These are phyloP conservation scores for Extremus antarcticus DNA, from an alignment of 495 filamentous ascomycete genomes.

Conservation along the genomic window DNA sequence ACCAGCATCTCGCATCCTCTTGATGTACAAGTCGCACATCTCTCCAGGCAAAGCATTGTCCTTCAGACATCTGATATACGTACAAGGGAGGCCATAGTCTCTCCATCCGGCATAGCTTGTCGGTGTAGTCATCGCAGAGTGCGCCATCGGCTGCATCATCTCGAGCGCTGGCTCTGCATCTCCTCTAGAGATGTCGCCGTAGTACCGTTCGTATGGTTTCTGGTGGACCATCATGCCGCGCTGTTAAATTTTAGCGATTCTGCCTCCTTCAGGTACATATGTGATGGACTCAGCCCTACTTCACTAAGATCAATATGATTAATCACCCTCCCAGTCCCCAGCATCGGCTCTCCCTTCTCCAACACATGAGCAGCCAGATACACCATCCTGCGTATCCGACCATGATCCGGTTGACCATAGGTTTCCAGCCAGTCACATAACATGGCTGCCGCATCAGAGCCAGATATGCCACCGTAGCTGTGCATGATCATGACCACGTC, in stretches of 20 bases:
- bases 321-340: background rate
- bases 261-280: background rate
- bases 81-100: background rate
- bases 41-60: background rate
- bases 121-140: background rate
- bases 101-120: background rate
- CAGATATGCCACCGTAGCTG: constrained; percentile 1
- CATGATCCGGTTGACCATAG: background rate
- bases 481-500: constrained; percentile 8
- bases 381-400: background rate
- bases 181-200: background rate
- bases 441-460: background rate
- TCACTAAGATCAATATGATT: background rate
- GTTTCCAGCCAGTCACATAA: background rate
- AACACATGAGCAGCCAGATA: constrained; percentile 1
- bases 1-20: background rate
- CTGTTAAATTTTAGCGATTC: background rate
- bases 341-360: background rate
- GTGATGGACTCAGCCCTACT: background rate
- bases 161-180: background rate
- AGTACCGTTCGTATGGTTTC: background rate
- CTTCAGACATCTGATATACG: background rate
- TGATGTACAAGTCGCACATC: background rate
- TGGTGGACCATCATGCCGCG: background rate
- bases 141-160: background rate